Base-by-base conservation (phyloP, 768 basidiomycete genomes). In the Boletus vinaceobasis region DNA sequence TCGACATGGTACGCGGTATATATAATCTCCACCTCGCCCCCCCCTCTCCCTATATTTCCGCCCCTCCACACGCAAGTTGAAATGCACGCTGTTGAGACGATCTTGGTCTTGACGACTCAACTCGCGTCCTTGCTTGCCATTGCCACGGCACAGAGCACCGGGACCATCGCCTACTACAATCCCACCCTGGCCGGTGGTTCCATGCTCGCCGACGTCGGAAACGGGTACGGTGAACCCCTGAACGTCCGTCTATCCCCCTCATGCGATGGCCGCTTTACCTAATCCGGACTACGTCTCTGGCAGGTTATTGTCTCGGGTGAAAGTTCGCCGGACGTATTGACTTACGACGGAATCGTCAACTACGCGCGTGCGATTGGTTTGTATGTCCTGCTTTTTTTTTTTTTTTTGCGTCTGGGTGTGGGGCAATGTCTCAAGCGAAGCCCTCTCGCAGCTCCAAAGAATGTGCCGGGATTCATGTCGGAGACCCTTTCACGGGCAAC, bases 231-330 rank as follows among this genome's bases (percentile, higher is more conserved):
- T 11, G 76, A 74, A 65, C 74, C 77, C 14, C 56, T 81, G 60
- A 75, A 85, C 66, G 80, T 77, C 19, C 35, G 55, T 52, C 47
- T 6, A 7, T 32, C 13, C 6, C 5, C 21, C 15, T 42, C 29
- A 36, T 38, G 10, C 8, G 9, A 23, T 21, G 37, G 36, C 48
- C 48, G 19, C 1, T 29, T 11, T 46, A 46, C 14, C 17, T 50
- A 15, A 53, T 10, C 5, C 0, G 10, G 19, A 27, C 1, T 3
- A n/a, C 19, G 23, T n/a, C 15, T 26, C 17, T 11, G 10, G 3
- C 40, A 79, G 78, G 76, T 88, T 43, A 86, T 89, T 58, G 78
- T 88, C 51, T 88, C 87, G 2, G 85, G 80, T 0, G 60, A 77
- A 39, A 87, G 85, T 61, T 84, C 84, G 8, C 70, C 80, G 0